These are phyloP conservation scores for Microsporum ferrugineum DNA, from an alignment of 2,329 filamentous ascomycete genomes.

Conservation along the genomic window DNA sequence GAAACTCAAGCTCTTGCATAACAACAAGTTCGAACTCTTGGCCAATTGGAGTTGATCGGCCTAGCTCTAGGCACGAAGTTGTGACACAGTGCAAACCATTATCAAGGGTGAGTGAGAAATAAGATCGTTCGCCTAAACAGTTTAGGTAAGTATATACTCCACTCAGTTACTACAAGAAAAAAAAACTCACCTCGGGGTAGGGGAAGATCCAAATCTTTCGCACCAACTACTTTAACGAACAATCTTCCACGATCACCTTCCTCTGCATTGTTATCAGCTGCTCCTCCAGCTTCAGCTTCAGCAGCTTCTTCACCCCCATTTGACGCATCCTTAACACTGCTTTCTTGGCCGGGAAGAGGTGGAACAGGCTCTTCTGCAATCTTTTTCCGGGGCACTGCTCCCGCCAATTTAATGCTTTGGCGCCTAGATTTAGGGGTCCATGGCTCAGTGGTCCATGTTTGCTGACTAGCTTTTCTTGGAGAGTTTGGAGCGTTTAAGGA, in stretches of 20 bases:
- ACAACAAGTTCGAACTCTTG: constrained; percentile 98
- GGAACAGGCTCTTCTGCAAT: constrained; percentile 55
- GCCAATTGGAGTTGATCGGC: constrained; percentile 82
- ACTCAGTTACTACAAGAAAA: constrained; percentile 10
- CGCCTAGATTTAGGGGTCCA: constrained; percentile 77
- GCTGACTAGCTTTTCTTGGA: constrained; percentile 67
- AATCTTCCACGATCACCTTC: constrained; percentile 77
- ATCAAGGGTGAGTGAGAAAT: constrained; percentile 94
- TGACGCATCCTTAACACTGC: constrained; percentile 55
- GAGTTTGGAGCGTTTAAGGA: constrained; percentile 38
- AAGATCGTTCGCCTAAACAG: constrained; percentile 64
- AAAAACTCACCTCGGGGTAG: constrained; percentile 66
- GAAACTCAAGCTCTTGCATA: constrained; percentile 95
- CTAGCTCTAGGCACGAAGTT: constrained; percentile 86
- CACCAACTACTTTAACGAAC: constrained; percentile 97
- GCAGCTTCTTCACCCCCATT: constrained; percentile 57
- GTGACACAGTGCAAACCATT: constrained; percentile 97
- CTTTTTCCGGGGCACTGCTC: constrained; percentile 47
- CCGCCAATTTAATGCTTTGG: constrained; percentile 49
- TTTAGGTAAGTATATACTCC: not conserved
- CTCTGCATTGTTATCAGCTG: constrained; percentile 50
- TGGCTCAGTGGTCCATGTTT: constrained; percentile 92
- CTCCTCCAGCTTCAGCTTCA: constrained; percentile 34
- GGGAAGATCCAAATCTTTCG: constrained; percentile 88
- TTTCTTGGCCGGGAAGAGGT: constrained; percentile 77